Percentiles rank a stretch among this genome's conserved stretches.
Conservation (phyloP, 371 early-diverging fungal genomes). For the Blakeslea trispora region DNA sequence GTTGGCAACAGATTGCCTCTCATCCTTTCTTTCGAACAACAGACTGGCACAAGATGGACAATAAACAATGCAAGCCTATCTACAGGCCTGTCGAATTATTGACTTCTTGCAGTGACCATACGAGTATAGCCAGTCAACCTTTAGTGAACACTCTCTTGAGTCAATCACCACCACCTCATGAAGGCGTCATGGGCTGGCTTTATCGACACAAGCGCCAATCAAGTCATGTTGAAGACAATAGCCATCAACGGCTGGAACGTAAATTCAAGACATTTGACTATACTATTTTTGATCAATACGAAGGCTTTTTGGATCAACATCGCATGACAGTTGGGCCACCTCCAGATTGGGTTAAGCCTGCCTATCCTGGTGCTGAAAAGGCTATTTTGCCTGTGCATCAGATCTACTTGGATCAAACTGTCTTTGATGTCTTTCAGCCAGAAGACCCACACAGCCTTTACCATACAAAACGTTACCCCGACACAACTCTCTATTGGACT, state of each 20-base stretch:
- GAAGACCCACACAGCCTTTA: background rate
- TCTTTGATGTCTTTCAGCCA: conserved; percentile 16
- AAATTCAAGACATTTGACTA: conserved; percentile 58
- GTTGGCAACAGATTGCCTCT: conserved; percentile 30
- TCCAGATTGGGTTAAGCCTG: conserved; percentile 61
- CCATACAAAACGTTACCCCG: no score
- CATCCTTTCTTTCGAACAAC: conserved; percentile 48
- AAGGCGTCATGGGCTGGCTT: conserved; percentile 23
- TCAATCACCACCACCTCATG: conserved; percentile 25
- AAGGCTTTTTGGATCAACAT: conserved; percentile 51
- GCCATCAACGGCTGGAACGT: conserved; percentile 32
- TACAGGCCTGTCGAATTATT: no score
- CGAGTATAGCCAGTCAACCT: no score
- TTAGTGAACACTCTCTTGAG: no score
- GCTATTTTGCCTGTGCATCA: conserved; percentile 15
- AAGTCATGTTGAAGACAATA: conserved; percentile 2
- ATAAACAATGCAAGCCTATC: conserved; percentile 45
- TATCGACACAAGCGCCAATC: conserved; percentile 1
- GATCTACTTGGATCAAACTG: conserved; percentile 17
- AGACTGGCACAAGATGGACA: conserved; percentile 39
- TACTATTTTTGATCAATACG: conserved; percentile 57
- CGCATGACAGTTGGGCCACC: conserved; percentile 61
- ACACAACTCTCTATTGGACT: background rate
- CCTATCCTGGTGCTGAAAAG: conserved; percentile 38
- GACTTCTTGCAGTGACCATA: no score